phyloP scores from a whole-genome alignment of 192 early-diverging fungal genomes.

The Dimargaris cristalligena region DNA sequence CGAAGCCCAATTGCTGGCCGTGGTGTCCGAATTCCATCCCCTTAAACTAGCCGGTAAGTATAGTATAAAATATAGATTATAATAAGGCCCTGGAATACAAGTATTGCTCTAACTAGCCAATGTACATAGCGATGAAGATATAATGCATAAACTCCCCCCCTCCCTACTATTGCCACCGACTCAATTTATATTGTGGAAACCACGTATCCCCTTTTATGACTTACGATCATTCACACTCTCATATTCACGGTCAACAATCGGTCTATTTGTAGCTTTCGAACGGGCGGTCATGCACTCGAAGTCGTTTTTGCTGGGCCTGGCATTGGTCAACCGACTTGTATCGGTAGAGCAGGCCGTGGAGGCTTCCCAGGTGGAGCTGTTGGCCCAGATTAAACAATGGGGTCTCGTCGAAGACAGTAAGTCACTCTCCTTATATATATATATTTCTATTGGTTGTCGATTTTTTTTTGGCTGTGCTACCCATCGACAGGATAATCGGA shows the following conservation, averaged over 20 bases:
- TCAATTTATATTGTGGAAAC: too few species aligned
- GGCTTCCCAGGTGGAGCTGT: constrained; percentile 71
- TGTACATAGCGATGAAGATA: too few species aligned
- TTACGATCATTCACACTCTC: too few species aligned
- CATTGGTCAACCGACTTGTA: constrained; percentile 60
- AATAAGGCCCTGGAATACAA: too few species aligned
- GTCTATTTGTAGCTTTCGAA: constrained; percentile 87
- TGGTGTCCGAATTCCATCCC: constrained; percentile 38
- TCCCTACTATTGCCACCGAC: too few species aligned
- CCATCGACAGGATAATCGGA: constrained; percentile 21
- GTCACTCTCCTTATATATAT: constrained; percentile 12
- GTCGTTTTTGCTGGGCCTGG: constrained; percentile 78
- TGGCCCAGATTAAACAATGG: constrained; percentile 78
- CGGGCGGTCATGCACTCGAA: constrained; percentile 68
- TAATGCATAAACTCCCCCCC: too few species aligned
- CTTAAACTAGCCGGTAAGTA: constrained; percentile 49
- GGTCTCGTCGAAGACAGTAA: constrained; percentile 74
- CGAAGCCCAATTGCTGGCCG: constrained; percentile 31
- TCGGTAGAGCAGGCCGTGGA: constrained; percentile 54
- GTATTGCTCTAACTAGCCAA: too few species aligned
- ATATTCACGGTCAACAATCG: too few species aligned
- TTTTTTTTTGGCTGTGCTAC: constrained; percentile 1
- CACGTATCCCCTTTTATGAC: too few species aligned
- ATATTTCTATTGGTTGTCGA: not conserved
- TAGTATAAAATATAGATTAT: too few species aligned